Conservation (phyloP, 139 green algal species). For the Chlamydomonas incerta region DNA sequence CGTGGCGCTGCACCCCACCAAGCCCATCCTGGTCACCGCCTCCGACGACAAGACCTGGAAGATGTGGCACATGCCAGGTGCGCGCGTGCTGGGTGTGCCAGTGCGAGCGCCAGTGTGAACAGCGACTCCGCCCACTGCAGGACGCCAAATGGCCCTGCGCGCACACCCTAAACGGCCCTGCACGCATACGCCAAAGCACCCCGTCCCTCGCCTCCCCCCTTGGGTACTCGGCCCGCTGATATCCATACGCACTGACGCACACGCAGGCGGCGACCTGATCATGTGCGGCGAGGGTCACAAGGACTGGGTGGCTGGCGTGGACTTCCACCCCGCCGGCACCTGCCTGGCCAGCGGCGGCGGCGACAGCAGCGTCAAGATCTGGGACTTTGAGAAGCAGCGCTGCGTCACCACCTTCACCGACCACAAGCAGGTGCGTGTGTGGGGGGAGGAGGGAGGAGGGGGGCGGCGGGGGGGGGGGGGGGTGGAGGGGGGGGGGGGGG, state of each 20-base stretch:
- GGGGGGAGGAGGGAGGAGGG: background rate
- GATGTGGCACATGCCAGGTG: conserved; percentile 66
- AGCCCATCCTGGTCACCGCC: conserved; percentile 84
- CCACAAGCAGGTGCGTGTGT: conserved; percentile 72
- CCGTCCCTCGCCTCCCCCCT: background rate
- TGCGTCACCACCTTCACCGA: conserved; percentile 85
- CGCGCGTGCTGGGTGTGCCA: background rate
- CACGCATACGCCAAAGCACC: no score
- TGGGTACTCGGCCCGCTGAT: background rate
- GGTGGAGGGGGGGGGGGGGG: background rate
- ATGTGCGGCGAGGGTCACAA: conserved; percentile 87
- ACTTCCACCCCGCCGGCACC: conserved; percentile 81
- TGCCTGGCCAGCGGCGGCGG: conserved; percentile 78
- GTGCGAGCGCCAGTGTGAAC: background rate
- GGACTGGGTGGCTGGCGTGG: conserved; percentile 85
- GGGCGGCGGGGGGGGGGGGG: background rate
- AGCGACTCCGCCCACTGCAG: no score
- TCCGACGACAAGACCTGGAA: conserved; percentile 83
- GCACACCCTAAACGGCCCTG: no score
- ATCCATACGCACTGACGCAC: no score
- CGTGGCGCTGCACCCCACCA: conserved; percentile 84
- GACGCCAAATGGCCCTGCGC: no score
- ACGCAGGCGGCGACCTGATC: conserved; percentile 73
- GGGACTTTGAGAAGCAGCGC: conserved; percentile 86
- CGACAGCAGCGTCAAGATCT: conserved; percentile 86